A percentile compares a stretch with the other conserved stretches of the same genome.
These are phyloP conservation scores for Fomitopsis pinicola DNA, from an alignment of 1,284 basidiomycete species.

Conservation along the genomic window DNA sequence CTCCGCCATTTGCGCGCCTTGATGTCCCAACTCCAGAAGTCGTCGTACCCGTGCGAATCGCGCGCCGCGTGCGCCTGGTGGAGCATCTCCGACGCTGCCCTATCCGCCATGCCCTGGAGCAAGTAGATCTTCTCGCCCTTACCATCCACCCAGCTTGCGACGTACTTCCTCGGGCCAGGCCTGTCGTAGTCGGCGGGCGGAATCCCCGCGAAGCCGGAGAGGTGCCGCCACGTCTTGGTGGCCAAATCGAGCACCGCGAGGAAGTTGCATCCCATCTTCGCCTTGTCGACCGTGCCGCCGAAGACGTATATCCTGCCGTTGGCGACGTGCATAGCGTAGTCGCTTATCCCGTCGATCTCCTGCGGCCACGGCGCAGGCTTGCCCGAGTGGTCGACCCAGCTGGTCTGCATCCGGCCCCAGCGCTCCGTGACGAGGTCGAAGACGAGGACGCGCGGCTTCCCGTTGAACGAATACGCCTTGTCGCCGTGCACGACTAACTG, in stretches of 20 bases:
- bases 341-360: constrained; percentile 9
- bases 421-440: constrained; percentile 30
- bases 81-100: constrained; percentile 20
- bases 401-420: constrained; percentile 29
- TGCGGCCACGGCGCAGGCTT: constrained; percentile 26
- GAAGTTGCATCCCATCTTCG: constrained; percentile 20
- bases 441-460: constrained; percentile 22
- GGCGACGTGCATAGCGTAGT: constrained; percentile 27
- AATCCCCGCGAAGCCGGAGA: constrained; percentile 12
- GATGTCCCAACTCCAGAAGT: constrained; percentile 39
- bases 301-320: constrained; percentile 25
- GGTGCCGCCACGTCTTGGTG: constrained; percentile 17
- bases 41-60: constrained; percentile 29
- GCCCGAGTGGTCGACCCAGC: constrained; percentile 14
- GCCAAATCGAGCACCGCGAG: constrained; percentile 22
- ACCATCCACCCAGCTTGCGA: constrained; percentile 29
- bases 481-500: constrained; percentile 25
- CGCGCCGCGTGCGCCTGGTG: constrained; percentile 23
- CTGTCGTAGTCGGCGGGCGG: constrained; percentile 9
- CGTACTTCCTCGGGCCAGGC: constrained; percentile 28
- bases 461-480: constrained; percentile 32
- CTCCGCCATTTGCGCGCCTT: constrained; percentile 30
- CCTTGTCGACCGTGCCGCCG: constrained; percentile 15
- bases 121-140: constrained; percentile 27
- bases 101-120: constrained; percentile 34